Evolutionary conservation across 1,284 basidiomycete genomes (phyloP), one percentile per base, ranked within the genome.

Genomic region (Inonotus hispidus): DNA sequence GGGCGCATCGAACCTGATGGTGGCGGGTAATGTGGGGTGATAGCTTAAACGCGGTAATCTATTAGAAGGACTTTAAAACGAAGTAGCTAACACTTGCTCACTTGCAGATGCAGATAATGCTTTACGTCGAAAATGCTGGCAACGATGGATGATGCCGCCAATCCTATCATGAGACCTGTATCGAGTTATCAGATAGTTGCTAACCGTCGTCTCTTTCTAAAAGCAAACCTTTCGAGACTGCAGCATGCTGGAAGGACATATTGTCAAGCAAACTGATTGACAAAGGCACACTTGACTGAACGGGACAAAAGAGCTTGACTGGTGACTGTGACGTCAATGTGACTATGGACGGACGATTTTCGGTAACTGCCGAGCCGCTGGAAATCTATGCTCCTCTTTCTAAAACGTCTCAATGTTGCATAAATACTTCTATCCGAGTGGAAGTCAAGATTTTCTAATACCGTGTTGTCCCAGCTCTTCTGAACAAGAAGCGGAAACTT

Each of bases 21-120:
- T 89, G 79, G 49, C 78, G 77, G 41, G 85, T 87, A 57, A 90
- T 75, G 69, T 90, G 88, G 8, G 88, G 88, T 56, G 84, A 77
- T 50, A 88, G 76, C 86, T 88, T 65, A 54, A 60, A 37, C 58
- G 35, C n/a, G 45, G 21, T 3, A 29, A 47, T 21, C 55, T 16
- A 11, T 53, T 11, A 59, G 27, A 19, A n/a, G 16, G 3, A 23
- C 29, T 25, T 37, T 27, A 47, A 27, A 47, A n/a, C 53, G 61
- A 75, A 69, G 3, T 72, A 7, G 68, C 75, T 21, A 4, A 39
- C 67, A 19, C 14, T 32, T 35, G 19, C 75, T 63, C 63, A 84
- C 87, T 74, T 93, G 92, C 4, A 95, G 77, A 72, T 95, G 89
- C 62, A 93, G 82, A 70, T 92, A 91, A 67, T 94, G 87, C 72